A percentile compares a stretch with the other conserved stretches of the same genome.
These are phyloP conservation scores for Breynia disticha DNA, from an alignment of 441 rosid genomes.

Conservation along the genomic window DNA sequence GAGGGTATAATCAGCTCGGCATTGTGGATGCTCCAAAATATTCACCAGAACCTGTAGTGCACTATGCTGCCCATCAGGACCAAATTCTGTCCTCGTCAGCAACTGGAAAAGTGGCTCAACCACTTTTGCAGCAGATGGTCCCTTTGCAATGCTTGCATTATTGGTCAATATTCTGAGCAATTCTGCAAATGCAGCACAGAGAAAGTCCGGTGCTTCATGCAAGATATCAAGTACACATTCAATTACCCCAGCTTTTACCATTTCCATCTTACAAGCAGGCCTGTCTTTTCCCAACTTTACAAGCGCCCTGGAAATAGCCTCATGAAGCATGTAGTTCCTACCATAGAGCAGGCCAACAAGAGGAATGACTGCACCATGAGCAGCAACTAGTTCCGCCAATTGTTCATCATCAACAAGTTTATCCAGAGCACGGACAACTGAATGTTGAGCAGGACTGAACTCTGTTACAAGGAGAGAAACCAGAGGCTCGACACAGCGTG, in stretches of 20 bases:
- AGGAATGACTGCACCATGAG: slow-evolving; percentile 98
- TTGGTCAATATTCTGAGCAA: slow-evolving; percentile 95
- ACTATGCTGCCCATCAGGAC: slow-evolving; percentile 95
- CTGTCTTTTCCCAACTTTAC: slow-evolving; percentile 99
- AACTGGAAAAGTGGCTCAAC: slow-evolving; percentile 86
- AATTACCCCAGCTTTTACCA: slow-evolving; percentile 98
- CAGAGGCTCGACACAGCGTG: slow-evolving; percentile 97
- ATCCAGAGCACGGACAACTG: slow-evolving; percentile 91
- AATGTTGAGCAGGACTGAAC: slow-evolving; percentile 90
- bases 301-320: slow-evolving; percentile 94
- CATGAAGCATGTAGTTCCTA: slow-evolving; percentile 84
- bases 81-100: slow-evolving; percentile 78
- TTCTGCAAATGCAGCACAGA: slow-evolving; percentile 90
- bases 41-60: slow-evolving; percentile 95
- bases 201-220: slow-evolving; percentile 94
- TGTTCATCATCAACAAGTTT: slow-evolving; percentile 98
- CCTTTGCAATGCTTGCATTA: slow-evolving; percentile 94
- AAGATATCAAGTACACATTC: slow-evolving; percentile 90
- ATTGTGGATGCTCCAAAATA: slow-evolving; percentile 94
- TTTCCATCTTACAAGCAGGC: slow-evolving; percentile 94
- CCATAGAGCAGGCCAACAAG: slow-evolving; percentile 98
- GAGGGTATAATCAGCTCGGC: slow-evolving; percentile 82
- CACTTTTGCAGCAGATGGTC: slow-evolving; percentile 90
- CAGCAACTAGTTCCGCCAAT: slow-evolving; percentile 97
- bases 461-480: slow-evolving; percentile 93